phyloP scores from a whole-genome alignment of 345 rosid species.

The Hypericum perforatum region DNA sequence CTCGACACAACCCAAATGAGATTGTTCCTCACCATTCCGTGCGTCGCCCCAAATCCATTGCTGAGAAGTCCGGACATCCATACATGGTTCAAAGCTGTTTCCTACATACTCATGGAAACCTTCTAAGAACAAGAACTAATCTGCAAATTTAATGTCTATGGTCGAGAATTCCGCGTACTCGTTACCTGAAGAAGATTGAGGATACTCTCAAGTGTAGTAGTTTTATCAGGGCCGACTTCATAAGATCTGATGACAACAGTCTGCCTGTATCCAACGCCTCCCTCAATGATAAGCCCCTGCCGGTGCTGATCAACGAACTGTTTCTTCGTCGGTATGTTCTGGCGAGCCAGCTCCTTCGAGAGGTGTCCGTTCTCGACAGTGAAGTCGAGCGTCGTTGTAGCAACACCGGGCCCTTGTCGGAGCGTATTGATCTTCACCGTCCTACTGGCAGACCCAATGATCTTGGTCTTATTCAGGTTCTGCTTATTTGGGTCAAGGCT shows the following conservation, averaged over 20 bases:
- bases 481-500: slow-evolving; percentile 20
- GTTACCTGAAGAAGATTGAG: slow-evolving; percentile 55
- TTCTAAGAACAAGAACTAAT: not conserved
- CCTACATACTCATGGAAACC: slow-evolving; percentile 19
- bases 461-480: slow-evolving; percentile 17
- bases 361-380: slow-evolving; percentile 17
- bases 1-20: slow-evolving; percentile 74
- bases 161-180: not conserved
- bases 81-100: slow-evolving; percentile 63
- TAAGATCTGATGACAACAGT: slow-evolving; percentile 51
- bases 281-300: slow-evolving; percentile 46
- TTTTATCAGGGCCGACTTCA: slow-evolving; percentile 64
- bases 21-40: slow-evolving; percentile 54
- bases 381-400: slow-evolving; percentile 15
- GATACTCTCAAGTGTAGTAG: slow-evolving; percentile 48
- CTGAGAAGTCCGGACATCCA: slow-evolving; percentile 74
- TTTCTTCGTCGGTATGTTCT: slow-evolving; percentile 48
- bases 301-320: slow-evolving; percentile 48
- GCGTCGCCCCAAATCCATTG: slow-evolving; percentile 69
- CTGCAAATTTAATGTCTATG: not conserved
- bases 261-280: slow-evolving; percentile 49
- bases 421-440: slow-evolving; percentile 12
- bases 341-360: slow-evolving; percentile 28
- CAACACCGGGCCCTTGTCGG: slow-evolving; percentile 17
- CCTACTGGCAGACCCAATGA: slow-evolving; percentile 16